Evolutionary conservation across 192 early-diverging fungal genomes (phyloP).

Genomic region (Coemansia sp.): DNA sequence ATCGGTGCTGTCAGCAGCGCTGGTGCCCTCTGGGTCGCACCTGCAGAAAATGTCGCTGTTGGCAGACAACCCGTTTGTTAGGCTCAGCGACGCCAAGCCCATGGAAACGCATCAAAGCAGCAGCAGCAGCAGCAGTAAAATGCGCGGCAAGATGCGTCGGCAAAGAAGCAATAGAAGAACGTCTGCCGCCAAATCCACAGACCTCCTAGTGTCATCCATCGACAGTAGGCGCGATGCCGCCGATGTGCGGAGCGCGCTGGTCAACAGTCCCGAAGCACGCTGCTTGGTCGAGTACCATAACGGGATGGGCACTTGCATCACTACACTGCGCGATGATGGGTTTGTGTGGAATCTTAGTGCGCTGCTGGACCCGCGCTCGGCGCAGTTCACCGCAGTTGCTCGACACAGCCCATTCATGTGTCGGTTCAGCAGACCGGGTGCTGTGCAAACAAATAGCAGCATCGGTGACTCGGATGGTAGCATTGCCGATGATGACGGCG

Average conservation of each 20-base stretch:
- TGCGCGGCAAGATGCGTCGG: not conserved
- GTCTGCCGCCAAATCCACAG: not conserved
- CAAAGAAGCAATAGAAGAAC: not conserved
- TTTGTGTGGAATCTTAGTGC: conserved; percentile 47
- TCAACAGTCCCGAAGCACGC: conserved; percentile 20
- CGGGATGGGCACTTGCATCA: conserved; percentile 18
- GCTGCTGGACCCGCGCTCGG: conserved; percentile 23
- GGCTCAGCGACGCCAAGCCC: not conserved
- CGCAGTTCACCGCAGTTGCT: conserved; percentile 23
- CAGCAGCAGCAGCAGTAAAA: conserved; percentile 1
- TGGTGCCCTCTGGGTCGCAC: conserved; percentile 19
- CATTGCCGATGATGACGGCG: not conserved
- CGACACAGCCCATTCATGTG: conserved; percentile 39
- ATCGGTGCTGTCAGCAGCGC: conserved; percentile 30
- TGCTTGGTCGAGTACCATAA: conserved; percentile 34
- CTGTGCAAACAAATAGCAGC: not conserved
- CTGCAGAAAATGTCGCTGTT: conserved; percentile 20
- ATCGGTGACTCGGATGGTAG: not conserved
- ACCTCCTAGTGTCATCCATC: conserved; percentile 28
- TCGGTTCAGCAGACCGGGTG: conserved; percentile 7
- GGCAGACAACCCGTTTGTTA: conserved; percentile 16
- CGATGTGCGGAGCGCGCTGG: conserved; percentile 24
- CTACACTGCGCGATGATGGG: conserved; percentile 41
- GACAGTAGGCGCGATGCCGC: conserved; percentile 9
- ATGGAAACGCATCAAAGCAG: not conserved